Percentiles rank a stretch among this genome's conserved stretches.
Conservation (phyloP, 805 yeast genomes). For the Saccharomycopsis selenospora region DNA sequence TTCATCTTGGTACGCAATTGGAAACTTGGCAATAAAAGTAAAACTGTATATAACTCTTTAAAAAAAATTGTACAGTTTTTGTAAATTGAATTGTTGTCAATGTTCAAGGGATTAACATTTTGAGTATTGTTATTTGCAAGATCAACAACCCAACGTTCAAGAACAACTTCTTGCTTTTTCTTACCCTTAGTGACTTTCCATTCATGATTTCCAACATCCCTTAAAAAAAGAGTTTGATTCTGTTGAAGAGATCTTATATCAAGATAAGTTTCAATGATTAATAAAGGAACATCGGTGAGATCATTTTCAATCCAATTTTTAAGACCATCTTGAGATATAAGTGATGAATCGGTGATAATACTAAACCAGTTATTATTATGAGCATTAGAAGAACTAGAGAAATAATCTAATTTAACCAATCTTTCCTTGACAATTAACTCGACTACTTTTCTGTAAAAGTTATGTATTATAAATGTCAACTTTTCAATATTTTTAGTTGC, state of each 20-base stretch:
- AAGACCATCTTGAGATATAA: not conserved
- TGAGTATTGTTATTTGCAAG: conserved; percentile 44
- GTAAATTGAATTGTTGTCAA: conserved; percentile 40
- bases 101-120: conserved; percentile 21
- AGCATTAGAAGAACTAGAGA: not conserved
- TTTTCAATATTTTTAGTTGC: not conserved
- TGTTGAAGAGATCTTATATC: conserved; percentile 54
- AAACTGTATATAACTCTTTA: conserved; percentile 61
- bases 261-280: conserved; percentile 77
- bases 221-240: conserved; percentile 51
- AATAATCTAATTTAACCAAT: not conserved
- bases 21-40: conserved; percentile 66
- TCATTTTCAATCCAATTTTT: not conserved
- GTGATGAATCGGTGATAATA: not conserved
- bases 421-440: not conserved
- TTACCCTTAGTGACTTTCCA: conserved; percentile 56
- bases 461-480: not conserved
- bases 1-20: conserved; percentile 21
- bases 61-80: conserved; percentile 69
- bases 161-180: conserved; percentile 74
- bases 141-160: conserved; percentile 91
- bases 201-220: conserved; percentile 44
- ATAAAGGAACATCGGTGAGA: conserved; percentile 50
- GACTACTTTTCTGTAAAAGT: not conserved
- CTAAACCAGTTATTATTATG: not conserved